Conservation (phyloP, 2,329 filamentous ascomycete species). For the Fulvia fulva region DNA sequence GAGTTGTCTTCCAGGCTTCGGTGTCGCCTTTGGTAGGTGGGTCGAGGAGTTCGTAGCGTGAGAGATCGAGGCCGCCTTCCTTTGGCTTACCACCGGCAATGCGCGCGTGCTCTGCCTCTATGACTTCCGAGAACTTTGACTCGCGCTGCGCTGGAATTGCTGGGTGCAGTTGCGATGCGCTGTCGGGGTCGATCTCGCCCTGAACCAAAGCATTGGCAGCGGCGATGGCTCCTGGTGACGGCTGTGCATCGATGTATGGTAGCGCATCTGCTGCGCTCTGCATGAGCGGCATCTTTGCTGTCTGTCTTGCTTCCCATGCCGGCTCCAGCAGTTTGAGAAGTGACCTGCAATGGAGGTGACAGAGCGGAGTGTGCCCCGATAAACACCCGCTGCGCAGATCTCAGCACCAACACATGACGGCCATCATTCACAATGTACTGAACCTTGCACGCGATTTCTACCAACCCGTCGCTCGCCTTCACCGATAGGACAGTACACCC, state of each 20-base stretch:
- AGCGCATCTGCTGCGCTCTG: conserved; percentile 73
- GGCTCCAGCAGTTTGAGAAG: not conserved
- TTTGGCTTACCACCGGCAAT: conserved; percentile 50
- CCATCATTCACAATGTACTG: not conserved
- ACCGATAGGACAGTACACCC: not conserved
- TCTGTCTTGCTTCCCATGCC: not conserved
- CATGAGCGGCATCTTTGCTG: conserved; percentile 58
- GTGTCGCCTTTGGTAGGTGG: conserved; percentile 46
- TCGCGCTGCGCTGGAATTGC: conserved; percentile 53
- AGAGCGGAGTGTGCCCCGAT: not conserved
- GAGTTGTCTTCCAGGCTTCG: conserved; percentile 47
- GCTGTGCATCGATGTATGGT: conserved; percentile 77
- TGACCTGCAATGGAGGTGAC: not conserved
- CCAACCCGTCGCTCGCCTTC: not conserved
- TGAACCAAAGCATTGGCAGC: conserved; percentile 67
- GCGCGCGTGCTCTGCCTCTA: conserved; percentile 65
- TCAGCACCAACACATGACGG: not conserved
- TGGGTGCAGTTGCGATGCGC: conserved; percentile 52
- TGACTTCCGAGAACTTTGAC: conserved; percentile 60
- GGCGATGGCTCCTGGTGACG: conserved; percentile 58
- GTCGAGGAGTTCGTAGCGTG: conserved; percentile 78
- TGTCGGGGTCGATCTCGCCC: conserved; percentile 56
- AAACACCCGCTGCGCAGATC: not conserved
- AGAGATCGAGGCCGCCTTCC: conserved; percentile 62
- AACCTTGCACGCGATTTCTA: not conserved